Base-by-base conservation (phyloP, 208 protist genomes). In the Acanthamoeba polyphaga region DNA sequence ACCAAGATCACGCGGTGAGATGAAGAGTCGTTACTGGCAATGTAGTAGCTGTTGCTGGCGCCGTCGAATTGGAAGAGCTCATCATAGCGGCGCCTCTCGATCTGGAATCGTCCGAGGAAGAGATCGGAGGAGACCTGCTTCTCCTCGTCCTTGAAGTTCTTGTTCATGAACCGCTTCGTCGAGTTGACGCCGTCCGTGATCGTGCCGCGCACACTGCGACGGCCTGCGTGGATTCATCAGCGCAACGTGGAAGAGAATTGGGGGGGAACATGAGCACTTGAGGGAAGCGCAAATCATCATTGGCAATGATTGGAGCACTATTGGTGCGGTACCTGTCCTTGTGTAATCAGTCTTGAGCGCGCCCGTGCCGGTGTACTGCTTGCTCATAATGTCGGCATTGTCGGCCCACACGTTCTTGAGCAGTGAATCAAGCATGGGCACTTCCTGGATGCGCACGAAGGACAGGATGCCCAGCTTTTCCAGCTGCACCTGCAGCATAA, bases 341-440 rank as follows among this genome's bases (percentile, higher is more conserved):
- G 96, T 97, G 95, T 96, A 97, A 58, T 97, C 96, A 9, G 96
- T 97, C 93, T 97, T 97, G 49, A 94, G 74, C 1, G 97, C 97
- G 22, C 97, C 96, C 17, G 97, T 98, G 43, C 97, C 97, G 43
- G 95, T 74, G 89, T 98, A 98, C 58, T 97, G 93, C 29, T 88
- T 95, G 43, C 90, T 96, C n/a, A 98, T 92, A 5, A 62, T 92
- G 76, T 98, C 97, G 49, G 96, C 97, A 64, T 98, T 96, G 70
- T 98, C 95, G 9, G 97, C 97, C 97, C 97, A 98, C 7, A 96
- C 82, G 43, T 80, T 94, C 91, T 94, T 94, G 49, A 94, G 55
- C 15, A 93, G 43, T 1, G 66, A 93, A 27, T 93, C 89, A 0
- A 93, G 64, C 8, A 15, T 10, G 27, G 89, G 89, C 66, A 93